Base-by-base conservation (phyloP, 805 yeast genomes). In the Yamadazyma ubonensis region DNA sequence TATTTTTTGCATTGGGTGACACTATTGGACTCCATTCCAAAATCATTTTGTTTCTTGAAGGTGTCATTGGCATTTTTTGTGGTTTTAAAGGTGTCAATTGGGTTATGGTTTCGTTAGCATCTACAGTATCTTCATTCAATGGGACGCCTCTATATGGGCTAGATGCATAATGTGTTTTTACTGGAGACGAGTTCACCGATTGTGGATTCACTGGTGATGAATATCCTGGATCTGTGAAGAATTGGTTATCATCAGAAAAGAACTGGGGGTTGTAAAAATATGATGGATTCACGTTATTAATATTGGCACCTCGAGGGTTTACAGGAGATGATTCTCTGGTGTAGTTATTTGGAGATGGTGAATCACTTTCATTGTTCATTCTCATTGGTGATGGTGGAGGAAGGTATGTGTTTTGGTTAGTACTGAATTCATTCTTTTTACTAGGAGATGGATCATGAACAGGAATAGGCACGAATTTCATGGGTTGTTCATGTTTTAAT, bases 21-120 rank as follows among this genome's bases (percentile, higher is more conserved):
- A 69, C 67, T 18, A 69, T 63, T 3, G 74, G 73, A 41, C 71
- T 64, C 75, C 75, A 70, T 48, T 70, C 73, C 33, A 66, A 50
- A 5, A 47, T 36, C 29, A 67, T 53, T 37, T 51, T 54, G 39
- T 57, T 63, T n/a, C 54, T 55, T 19, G 55, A 52, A 2, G 71
- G 71, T 4, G 71, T 65, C 29, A 54, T 57, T 7, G 68, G 68
- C 2, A 49, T 43, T 22, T 53, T 57, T 6, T 36, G 36, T 35
- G 57, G 59, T 39, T 62, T 64, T 29, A 65, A 50, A 3, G 73
- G 74, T 3, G 72, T 66, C 32, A 65, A 49, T 49, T 66, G 72
- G 3, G 67, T 51, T 6, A 67, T 58, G 11, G 74, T 69, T 25
- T 61, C 66, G 48, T 67, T 64, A 20, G 60, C 67, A 44, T 68